Conservation (phyloP, 371 early-diverging fungal species). For the Rhizomucor pusillus region DNA sequence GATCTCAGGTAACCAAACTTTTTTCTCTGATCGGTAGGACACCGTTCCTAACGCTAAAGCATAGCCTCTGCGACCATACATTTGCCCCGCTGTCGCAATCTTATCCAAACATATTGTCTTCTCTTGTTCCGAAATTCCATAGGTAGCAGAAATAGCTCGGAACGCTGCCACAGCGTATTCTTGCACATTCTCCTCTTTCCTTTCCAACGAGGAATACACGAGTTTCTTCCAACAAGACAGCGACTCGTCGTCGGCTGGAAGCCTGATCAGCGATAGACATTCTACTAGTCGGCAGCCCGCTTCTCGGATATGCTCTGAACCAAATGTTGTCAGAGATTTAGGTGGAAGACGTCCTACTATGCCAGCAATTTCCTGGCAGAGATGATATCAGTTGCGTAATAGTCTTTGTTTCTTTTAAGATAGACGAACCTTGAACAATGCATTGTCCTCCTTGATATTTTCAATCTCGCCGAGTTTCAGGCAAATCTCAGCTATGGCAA, state of each 20-base stretch:
- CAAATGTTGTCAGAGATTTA: slow-evolving; percentile 62
- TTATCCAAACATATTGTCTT: slow-evolving; percentile 26
- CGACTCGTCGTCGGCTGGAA: slow-evolving; percentile 31
- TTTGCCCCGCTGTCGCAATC: slow-evolving; percentile 32
- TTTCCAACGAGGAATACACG: slow-evolving; percentile 56
- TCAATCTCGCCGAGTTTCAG: slow-evolving; percentile 49
- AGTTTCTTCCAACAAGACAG: slow-evolving; percentile 49
- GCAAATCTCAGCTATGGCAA: slow-evolving; percentile 71
- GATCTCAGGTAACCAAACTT: slow-evolving; percentile 24
- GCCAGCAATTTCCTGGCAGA: slow-evolving; percentile 31
- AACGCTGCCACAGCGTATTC: slow-evolving; percentile 59
- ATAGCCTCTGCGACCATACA: slow-evolving; percentile 62
- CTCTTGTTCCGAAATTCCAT: slow-evolving; percentile 36
- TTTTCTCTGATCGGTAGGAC: slow-evolving; percentile 19
- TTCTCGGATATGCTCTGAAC: slow-evolving; percentile 62
- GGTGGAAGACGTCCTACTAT: slow-evolving; percentile 49
- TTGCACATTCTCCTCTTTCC: slow-evolving; percentile 73
- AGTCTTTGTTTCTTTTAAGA: too few relatives aligned
- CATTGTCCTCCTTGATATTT: slow-evolving; percentile 3
- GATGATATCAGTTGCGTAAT: too few relatives aligned
- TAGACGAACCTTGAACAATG: slow-evolving; percentile 19
- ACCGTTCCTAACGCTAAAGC: slow-evolving; percentile 66
- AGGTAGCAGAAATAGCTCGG: slow-evolving; percentile 41
- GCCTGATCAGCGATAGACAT: slow-evolving; percentile 40
- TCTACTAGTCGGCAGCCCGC: slow-evolving; percentile 55